A percentile compares a stretch with the other conserved stretches of the same genome.
These are phyloP conservation scores for Melaleuca alternifolia DNA, from an alignment of 345 rosid genomes.

Conservation along the genomic window DNA sequence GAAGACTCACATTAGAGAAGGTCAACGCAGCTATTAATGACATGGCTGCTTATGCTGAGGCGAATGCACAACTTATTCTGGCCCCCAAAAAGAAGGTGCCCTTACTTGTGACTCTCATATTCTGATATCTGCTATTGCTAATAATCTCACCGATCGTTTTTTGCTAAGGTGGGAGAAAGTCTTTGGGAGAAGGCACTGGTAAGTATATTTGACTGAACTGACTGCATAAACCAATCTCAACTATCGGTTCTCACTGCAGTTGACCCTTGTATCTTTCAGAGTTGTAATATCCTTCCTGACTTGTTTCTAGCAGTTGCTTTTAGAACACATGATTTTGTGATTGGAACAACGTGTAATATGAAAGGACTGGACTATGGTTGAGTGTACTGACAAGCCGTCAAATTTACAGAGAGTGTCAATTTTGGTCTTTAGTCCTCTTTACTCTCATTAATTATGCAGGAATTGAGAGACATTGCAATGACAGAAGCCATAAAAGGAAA, in stretches of 20 bases:
- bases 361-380: not conserved
- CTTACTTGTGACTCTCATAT: not conserved
- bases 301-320: not conserved
- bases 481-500: conserved; percentile 53
- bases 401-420: not conserved
- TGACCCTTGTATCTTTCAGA: not conserved
- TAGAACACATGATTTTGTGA: not conserved
- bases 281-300: not conserved
- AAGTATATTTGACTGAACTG: conserved; percentile 13
- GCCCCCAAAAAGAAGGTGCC: conserved; percentile 85
- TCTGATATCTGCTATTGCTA: not conserved
- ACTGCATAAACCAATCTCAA: not conserved
- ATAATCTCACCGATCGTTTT: conserved; percentile 1
- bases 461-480: conserved; percentile 72
- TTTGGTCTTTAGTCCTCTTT: not conserved
- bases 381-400: not conserved
- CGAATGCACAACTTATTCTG: conserved; percentile 64
- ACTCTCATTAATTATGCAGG: conserved; percentile 24
- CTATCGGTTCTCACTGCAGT: not conserved
- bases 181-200: conserved; percentile 90
- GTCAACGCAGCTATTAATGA: conserved; percentile 88
- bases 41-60: conserved; percentile 78
- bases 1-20: conserved; percentile 84
- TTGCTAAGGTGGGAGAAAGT: conserved; percentile 63
- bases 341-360: not conserved